Base-by-base conservation (phyloP, 129 eudicot species). In the Flaveria ramosissima region DNA sequence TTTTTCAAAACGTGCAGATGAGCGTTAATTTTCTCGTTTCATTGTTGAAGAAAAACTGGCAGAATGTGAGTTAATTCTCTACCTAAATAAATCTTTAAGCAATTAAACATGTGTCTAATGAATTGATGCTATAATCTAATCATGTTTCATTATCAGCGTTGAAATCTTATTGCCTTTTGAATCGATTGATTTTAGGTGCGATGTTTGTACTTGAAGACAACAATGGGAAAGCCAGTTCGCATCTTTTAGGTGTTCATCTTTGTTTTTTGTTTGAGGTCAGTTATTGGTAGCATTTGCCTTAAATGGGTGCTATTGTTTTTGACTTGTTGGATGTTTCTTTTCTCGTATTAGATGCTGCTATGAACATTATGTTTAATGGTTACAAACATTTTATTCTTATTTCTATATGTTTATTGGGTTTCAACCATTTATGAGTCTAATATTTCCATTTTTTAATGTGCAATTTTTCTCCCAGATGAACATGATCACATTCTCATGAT, bases 1-100 rank as follows among this genome's bases (percentile, higher is more conserved):
- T 88, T 20, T 85, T 88, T 48, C 92, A 88, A 66, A 88, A 85
- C 27, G 92, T 88, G 21, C 92, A 88, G 62, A 88, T 88, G 92
- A 88, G 92, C 43, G 89, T 88, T 36, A 88, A 85, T 32, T 88
- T 88, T 23, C 86, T 88, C 14, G 92, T 88, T 68, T 88, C 92
- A 0, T 74, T 88, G 56, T 57, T 88, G 81, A 88, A 88, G 77
- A 88, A 88, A 80, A 88, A 88, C 52, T 83, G 92, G 92, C 92
- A 88, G 73, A 88, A 88, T 64, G 92, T 88, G 53, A 85, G 89
- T 77, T 43, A 27, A 30, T 3, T 30, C 6, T 6, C 75, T 47
- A 20, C 7, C 0, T 12, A 32, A 30, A 30, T 19, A 0, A 66
- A 46, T 17, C 8, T 47, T n/a, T 76, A 32, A 32, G 45, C 51